These are phyloP conservation scores for Penicillium sp. DNA, from an alignment of 2,329 filamentous ascomycete genomes.

Conservation along the genomic window DNA sequence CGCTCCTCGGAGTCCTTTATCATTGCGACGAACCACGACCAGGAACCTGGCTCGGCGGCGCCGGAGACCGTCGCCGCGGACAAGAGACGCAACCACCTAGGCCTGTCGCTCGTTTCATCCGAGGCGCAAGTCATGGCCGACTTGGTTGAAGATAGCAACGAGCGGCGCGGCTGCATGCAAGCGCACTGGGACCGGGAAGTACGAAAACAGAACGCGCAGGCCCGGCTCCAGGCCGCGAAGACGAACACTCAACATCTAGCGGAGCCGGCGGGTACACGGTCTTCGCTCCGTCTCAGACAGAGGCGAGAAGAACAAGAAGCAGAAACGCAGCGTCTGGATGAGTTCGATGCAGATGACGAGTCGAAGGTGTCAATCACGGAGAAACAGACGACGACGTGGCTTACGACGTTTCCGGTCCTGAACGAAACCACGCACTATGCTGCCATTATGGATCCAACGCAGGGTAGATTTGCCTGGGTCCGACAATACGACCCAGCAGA, in stretches of 20 bases:
- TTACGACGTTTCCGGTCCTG: constrained; percentile 52
- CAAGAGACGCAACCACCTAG: constrained; percentile 17
- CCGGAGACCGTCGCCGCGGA: constrained; percentile 20
- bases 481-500: constrained; percentile 21
- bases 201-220: constrained; percentile 10
- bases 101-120: constrained; percentile 16
- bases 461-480: constrained; percentile 51
- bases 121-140: constrained; percentile 23
- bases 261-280: constrained; percentile 14
- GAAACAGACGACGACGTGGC: constrained; percentile 47
- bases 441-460: constrained; percentile 55
- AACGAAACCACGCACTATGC: constrained; percentile 60
- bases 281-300: constrained; percentile 10
- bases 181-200: constrained; percentile 39
- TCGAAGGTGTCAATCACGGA: constrained; percentile 28
- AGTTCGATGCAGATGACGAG: constrained; percentile 6
- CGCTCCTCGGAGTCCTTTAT: constrained; percentile 53
- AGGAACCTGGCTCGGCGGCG: constrained; percentile 17
- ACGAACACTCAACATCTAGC: background rate
- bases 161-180: constrained; percentile 37
- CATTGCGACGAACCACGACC: constrained; percentile 57
- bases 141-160: constrained; percentile 35
- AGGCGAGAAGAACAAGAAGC: constrained; percentile 8
- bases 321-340: background rate
- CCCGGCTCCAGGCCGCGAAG: too few species aligned